Percentiles rank a stretch among this genome's conserved stretches.
Conservation (phyloP, 331 rosid species). For the Arachis monticola region DNA sequence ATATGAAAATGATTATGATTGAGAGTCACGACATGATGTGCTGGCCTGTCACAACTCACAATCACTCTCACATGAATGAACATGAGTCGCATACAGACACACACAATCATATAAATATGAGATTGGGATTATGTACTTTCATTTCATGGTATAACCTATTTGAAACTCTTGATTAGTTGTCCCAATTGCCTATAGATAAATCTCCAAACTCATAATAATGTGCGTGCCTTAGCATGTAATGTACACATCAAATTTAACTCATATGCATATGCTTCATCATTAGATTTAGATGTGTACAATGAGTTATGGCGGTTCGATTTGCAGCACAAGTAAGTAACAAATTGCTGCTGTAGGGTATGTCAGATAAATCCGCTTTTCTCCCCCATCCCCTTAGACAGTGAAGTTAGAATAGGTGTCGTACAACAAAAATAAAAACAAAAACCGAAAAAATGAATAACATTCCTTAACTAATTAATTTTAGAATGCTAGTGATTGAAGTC, state of each 20-base stretch:
- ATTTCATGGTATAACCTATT: background rate
- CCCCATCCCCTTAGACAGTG: background rate
- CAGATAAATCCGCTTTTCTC: background rate
- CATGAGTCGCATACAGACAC: background rate
- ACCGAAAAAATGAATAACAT: too few relatives aligned
- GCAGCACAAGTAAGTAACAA: background rate
- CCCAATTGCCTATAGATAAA: background rate
- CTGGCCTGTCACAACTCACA: background rate
- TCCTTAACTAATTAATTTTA: too few relatives aligned
- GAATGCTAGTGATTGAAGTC: background rate
- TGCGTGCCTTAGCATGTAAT: background rate
- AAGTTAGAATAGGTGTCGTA: too few relatives aligned
- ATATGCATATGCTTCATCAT: background rate
- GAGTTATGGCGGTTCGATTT: background rate
- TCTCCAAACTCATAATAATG: background rate
- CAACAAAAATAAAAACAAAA: too few relatives aligned
- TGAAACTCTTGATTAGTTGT: background rate
- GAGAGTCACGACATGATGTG: constrained; percentile 24
- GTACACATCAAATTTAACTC: background rate
- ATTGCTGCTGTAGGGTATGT: too few relatives aligned
- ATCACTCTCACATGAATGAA: background rate
- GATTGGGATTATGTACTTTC: background rate
- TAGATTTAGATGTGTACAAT: background rate
- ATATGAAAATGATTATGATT: too few relatives aligned
- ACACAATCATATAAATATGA: constrained; percentile 6